A percentile compares a stretch with the other conserved stretches of the same genome.
Conservation (phyloP, 2,329 filamentous ascomycete genomes). For the Fusarium anguioides region DNA sequence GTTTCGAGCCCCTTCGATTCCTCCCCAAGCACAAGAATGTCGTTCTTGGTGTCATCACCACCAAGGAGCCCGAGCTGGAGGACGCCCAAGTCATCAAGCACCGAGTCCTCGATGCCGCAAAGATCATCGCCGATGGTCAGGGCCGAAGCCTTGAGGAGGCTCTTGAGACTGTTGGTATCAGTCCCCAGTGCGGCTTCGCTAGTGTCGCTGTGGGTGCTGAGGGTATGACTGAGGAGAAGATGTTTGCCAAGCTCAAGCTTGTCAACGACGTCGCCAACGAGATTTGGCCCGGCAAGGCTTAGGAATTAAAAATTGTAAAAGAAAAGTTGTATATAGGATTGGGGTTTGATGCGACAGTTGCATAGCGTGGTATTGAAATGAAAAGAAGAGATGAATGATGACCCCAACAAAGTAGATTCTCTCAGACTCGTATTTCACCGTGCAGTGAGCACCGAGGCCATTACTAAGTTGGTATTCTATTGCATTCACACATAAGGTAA, state of each 20-base stretch:
- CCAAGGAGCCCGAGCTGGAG: constrained; percentile 69
- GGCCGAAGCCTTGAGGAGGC: constrained; percentile 71
- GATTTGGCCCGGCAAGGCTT: constrained; percentile 63
- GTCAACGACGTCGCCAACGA: constrained; percentile 74
- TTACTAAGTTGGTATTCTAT: background rate
- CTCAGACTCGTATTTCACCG: too few relatives aligned
- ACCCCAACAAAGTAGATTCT: background rate
- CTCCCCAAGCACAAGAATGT: constrained; percentile 71
- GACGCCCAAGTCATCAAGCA: constrained; percentile 65
- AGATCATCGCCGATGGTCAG: constrained; percentile 73
- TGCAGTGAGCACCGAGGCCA: too few relatives aligned
- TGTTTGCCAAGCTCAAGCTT: constrained; percentile 76
- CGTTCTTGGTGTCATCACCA: constrained; percentile 70
- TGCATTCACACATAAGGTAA: too few relatives aligned
- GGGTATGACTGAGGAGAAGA: constrained; percentile 72
- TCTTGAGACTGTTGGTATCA: constrained; percentile 72
- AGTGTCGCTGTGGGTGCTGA: constrained; percentile 75
- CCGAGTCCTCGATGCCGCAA: constrained; percentile 67
- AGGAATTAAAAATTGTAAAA: background rate
- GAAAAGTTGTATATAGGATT: constrained; percentile 6
- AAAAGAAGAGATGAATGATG: background rate
- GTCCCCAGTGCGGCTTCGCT: constrained; percentile 77
- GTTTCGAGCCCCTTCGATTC: constrained; percentile 70
- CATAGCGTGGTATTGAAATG: constrained; percentile 31
- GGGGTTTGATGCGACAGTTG: constrained; percentile 1